phyloP scores from a whole-genome alignment of 2,329 filamentous ascomycete genomes.

The Claviceps digitariae region DNA sequence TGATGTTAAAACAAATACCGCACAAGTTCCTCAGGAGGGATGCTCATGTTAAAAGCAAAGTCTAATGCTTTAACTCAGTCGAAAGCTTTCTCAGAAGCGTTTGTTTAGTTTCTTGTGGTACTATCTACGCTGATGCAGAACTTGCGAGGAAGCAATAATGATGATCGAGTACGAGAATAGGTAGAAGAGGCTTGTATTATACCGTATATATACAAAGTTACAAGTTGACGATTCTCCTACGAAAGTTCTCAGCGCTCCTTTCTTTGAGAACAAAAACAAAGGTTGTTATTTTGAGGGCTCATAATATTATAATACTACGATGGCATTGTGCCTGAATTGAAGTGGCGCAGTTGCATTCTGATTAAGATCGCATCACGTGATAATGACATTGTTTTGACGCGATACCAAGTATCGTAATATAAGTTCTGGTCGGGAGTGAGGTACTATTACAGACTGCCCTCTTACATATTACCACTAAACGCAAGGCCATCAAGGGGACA shows the following conservation, averaged over 20 bases:
- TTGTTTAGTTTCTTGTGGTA: not conserved
- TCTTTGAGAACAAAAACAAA: not conserved
- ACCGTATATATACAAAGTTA: not conserved
- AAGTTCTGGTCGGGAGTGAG: not conserved
- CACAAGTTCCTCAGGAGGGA: constrained; percentile 56
- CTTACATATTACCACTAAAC: no score
- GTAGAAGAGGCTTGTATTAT: not conserved
- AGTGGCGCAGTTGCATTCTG: not conserved
- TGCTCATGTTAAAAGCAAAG: constrained; percentile 32
- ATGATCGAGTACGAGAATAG: not conserved
- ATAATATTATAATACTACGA: not conserved
- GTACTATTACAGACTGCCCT: no score
- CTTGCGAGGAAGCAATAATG: not conserved
- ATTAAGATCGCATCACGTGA: not conserved
- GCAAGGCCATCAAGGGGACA: not conserved
- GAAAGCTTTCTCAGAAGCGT: not conserved
- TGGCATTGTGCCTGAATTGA: not conserved
- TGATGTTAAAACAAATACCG: constrained; percentile 74
- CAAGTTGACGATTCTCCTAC: not conserved
- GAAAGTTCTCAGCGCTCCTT: not conserved
- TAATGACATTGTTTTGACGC: not conserved
- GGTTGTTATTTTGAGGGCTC: not conserved
- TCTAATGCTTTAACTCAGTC: not conserved
- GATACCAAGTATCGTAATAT: not conserved
- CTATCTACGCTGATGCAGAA: not conserved